phyloP scores from a whole-genome alignment of 2,329 filamentous ascomycete species.

The Raffaelea deltoideospora region DNA sequence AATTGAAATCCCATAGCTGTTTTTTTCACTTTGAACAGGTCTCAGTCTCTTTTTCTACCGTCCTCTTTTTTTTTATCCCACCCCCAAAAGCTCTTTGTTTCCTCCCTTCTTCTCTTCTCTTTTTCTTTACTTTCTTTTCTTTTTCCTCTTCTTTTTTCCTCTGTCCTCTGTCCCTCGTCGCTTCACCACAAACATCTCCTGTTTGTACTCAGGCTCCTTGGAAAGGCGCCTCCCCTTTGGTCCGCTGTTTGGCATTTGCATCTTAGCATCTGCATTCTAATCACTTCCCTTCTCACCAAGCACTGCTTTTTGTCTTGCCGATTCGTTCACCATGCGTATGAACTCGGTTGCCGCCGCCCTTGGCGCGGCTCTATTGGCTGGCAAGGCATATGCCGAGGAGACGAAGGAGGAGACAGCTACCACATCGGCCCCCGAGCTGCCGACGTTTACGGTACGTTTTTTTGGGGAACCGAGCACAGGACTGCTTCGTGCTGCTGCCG shows the following conservation, averaged over 20 bases:
- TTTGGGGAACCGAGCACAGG: too few relatives aligned
- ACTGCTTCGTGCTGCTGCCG: too few relatives aligned
- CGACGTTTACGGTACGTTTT: slow-evolving; percentile 71
- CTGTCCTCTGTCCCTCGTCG: slow-evolving; percentile 5
- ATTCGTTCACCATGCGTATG: slow-evolving; percentile 57
- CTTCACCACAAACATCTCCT: slow-evolving; percentile 1
- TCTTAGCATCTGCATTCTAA: not conserved
- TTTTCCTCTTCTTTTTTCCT: slow-evolving; percentile 1
- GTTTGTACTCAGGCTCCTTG: not conserved
- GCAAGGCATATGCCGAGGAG: slow-evolving; percentile 55
- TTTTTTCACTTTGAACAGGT: slow-evolving; percentile 5
- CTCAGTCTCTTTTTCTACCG: not conserved
- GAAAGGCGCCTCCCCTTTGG: not conserved
- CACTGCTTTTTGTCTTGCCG: not conserved
- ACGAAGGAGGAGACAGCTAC: slow-evolving; percentile 31
- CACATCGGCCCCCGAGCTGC: slow-evolving; percentile 43
- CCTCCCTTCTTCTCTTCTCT: not conserved
- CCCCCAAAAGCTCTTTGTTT: slow-evolving; percentile 3
- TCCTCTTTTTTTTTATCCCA: slow-evolving; percentile 1
- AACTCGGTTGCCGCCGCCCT: slow-evolving; percentile 62
- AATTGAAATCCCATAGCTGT: slow-evolving; percentile 3
- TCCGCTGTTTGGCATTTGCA: not conserved
- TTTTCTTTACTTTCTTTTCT: slow-evolving; percentile 2
- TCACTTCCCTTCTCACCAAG: not conserved
- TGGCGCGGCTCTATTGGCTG: slow-evolving; percentile 58